Evolutionary conservation across 805 yeast genomes (phyloP).

Genomic region (Starmerella sirachaensis): DNA sequence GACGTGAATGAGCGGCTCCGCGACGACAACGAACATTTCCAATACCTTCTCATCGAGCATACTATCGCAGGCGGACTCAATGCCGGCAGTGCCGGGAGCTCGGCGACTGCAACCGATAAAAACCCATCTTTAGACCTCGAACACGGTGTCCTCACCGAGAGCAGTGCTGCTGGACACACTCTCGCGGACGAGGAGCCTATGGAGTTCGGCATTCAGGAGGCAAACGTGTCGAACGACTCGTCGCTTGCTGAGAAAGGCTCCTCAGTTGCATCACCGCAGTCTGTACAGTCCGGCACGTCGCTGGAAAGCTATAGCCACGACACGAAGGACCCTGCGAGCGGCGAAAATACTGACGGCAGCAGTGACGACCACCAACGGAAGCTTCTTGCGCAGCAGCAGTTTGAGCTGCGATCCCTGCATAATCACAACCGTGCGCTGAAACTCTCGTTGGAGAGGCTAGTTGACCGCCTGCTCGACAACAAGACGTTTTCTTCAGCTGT

Average conservation of each 20-base stretch:
- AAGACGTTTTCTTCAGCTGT: constrained; percentile 24
- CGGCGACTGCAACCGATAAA: not conserved
- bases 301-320: not conserved
- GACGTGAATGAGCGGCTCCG: constrained; percentile 41
- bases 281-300: not conserved
- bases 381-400: constrained; percentile 24
- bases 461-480: constrained; percentile 27
- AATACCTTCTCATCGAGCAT: constrained; percentile 27
- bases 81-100: not conserved
- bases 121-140: not conserved
- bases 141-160: too few relatives aligned
- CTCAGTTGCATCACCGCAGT: not conserved
- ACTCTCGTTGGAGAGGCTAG: constrained; percentile 27
- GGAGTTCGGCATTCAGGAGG: not conserved
- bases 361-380: too few relatives aligned
- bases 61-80: constrained; percentile 22
- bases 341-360: too few relatives aligned
- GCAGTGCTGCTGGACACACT: constrained; percentile 3
- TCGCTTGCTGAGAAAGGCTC: constrained; percentile 1
- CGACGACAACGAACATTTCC: constrained; percentile 29
- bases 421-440: constrained; percentile 28
- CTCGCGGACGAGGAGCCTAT: constrained; percentile 14
- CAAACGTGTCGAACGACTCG: not conserved
- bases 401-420: constrained; percentile 23
- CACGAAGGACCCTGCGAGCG: not conserved